phyloP scores from a whole-genome alignment of 306 rosid species.

The Castanea crenata region DNA sequence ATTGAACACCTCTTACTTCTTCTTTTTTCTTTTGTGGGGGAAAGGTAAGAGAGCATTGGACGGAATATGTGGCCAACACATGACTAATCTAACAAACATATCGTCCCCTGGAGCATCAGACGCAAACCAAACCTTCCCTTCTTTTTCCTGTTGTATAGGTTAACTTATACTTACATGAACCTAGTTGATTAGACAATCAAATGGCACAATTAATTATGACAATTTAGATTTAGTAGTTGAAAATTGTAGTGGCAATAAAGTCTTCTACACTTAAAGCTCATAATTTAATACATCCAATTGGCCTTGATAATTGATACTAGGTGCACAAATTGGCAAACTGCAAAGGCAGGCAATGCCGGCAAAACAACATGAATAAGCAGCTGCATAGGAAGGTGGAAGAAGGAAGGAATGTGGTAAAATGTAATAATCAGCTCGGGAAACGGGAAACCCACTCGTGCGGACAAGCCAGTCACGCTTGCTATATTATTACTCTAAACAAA shows the following conservation, averaged over 20 bases:
- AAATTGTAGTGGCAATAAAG: not conserved
- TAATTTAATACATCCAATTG: not conserved
- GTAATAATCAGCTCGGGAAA: conserved; percentile 43
- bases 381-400: not conserved
- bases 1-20: too few relatives aligned
- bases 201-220: too few relatives aligned
- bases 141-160: too few relatives aligned
- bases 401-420: not conserved
- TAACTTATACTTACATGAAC: too few relatives aligned
- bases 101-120: too few relatives aligned
- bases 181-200: too few relatives aligned
- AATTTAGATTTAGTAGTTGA: not conserved
- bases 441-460: conserved; percentile 73
- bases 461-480: conserved; percentile 48
- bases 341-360: conserved; percentile 24
- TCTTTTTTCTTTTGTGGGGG: too few relatives aligned
- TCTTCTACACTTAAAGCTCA: not conserved
- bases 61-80: too few relatives aligned
- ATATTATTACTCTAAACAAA: conserved; percentile 9
- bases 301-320: too few relatives aligned
- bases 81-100: too few relatives aligned
- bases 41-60: too few relatives aligned
- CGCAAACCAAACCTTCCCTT: too few relatives aligned
- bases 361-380: not conserved
- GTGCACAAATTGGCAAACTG: not conserved